phyloP scores from a whole-genome alignment of 257 asterid species.

The Echites panduratus region DNA sequence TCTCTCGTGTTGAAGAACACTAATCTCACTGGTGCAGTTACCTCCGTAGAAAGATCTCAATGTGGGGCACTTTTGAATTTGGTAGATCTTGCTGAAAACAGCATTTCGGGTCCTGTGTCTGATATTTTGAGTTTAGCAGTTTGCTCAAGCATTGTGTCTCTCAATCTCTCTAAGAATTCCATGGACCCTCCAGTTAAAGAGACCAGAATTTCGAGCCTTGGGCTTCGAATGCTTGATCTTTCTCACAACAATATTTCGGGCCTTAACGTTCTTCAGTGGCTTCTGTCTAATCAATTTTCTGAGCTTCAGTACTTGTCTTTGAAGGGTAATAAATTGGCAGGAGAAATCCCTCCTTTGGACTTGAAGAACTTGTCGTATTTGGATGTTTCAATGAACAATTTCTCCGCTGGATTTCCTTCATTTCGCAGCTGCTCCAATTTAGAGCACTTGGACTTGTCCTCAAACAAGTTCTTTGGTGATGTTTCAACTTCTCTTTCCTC shows the following conservation, averaged over 20 bases:
- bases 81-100: slow-evolving; percentile 76
- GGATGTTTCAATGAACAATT: slow-evolving; percentile 73
- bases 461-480: slow-evolving; percentile 44
- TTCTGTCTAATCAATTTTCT: slow-evolving; percentile 43
- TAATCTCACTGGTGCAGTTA: slow-evolving; percentile 51
- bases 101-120: slow-evolving; percentile 56
- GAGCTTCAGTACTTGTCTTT: slow-evolving; percentile 49
- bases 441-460: slow-evolving; percentile 67
- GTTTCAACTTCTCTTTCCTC: slow-evolving; percentile 48
- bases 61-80: slow-evolving; percentile 33
- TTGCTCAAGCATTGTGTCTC: slow-evolving; percentile 48
- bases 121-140: slow-evolving; percentile 45
- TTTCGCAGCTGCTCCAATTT: slow-evolving; percentile 51
- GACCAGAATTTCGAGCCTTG: slow-evolving; percentile 13
- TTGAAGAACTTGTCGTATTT: slow-evolving; percentile 46
- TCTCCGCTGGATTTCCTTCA: slow-evolving; percentile 49
- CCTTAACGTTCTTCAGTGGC: slow-evolving; percentile 39
- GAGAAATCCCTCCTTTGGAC: slow-evolving; percentile 34
- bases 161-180: slow-evolving; percentile 65
- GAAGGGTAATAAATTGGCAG: slow-evolving; percentile 54
- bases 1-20: slow-evolving; percentile 54
- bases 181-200: slow-evolving; percentile 44
- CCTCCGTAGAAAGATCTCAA: slow-evolving; percentile 33
- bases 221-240: slow-evolving; percentile 54
- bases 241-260: slow-evolving; percentile 79